phyloP scores from a whole-genome alignment of 1,139 yeast genomes.

The Candida buenavistaensis region DNA sequence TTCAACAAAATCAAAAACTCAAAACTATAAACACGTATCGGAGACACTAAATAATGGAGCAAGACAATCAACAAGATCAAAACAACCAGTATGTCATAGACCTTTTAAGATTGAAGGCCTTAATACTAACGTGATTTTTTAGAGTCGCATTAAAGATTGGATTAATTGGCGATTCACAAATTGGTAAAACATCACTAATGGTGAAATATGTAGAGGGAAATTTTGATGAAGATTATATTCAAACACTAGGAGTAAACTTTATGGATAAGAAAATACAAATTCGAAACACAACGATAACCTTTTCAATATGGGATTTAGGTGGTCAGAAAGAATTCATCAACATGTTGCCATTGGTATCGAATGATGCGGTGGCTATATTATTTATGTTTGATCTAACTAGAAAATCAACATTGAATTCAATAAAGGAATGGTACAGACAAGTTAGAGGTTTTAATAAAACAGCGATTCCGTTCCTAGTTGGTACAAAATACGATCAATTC shows the following conservation, averaged over 20 bases:
- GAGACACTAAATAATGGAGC: conserved; percentile 7
- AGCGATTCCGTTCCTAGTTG: conserved; percentile 90
- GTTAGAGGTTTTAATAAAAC: conserved; percentile 89
- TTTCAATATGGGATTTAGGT: conserved; percentile 95
- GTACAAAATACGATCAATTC: conserved; percentile 91
- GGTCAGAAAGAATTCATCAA: conserved; percentile 96
- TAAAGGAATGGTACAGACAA: conserved; percentile 94
- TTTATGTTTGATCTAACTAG: conserved; percentile 93
- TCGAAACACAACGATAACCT: conserved; percentile 85
- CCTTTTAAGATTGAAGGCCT: no score
- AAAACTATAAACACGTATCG: not conserved
- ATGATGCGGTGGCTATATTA: conserved; percentile 90
- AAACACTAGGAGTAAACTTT: conserved; percentile 92
- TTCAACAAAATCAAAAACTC: conserved; percentile 1
- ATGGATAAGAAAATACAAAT: conserved; percentile 89
- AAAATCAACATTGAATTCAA: conserved; percentile 78
- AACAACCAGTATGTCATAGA: conserved; percentile 46
- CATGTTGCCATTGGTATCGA: conserved; percentile 92
- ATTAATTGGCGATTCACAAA: conserved; percentile 93
- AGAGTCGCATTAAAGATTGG: conserved; percentile 88
- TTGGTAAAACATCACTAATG: conserved; percentile 97
- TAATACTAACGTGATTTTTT: conserved; percentile 5
- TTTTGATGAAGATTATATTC: conserved; percentile 89
- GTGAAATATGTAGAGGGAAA: conserved; percentile 95
- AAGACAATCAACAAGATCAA: conserved; percentile 19